Conservation (phyloP, 148 eudicot species). For the Beta vulgaris region DNA sequence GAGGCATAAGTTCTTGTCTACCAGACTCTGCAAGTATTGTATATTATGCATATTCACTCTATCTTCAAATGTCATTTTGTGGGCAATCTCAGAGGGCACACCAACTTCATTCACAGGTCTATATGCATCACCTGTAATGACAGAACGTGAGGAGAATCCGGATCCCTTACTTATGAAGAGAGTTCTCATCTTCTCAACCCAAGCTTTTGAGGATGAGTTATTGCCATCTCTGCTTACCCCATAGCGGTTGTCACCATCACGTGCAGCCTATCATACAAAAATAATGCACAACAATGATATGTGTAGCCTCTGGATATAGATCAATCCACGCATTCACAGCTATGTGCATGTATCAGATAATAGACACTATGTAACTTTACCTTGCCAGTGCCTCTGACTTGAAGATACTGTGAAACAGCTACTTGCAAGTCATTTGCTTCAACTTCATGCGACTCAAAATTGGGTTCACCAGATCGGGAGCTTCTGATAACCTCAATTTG, state of each 20-base stretch:
- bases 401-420: constrained; percentile 76
- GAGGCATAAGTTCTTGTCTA: constrained; percentile 77
- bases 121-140: constrained; percentile 87
- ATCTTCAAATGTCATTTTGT: constrained; percentile 79
- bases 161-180: constrained; percentile 89
- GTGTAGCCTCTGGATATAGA: not conserved
- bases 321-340: not conserved
- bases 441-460: constrained; percentile 84
- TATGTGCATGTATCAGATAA: not conserved
- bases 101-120: constrained; percentile 83
- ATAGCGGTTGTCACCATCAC: constrained; percentile 61
- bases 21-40: constrained; percentile 61
- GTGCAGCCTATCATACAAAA: constrained; percentile 53
- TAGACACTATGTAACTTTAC: constrained; percentile 31
- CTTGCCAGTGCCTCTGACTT: constrained; percentile 81
- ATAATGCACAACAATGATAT: not conserved
- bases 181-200: constrained; percentile 96
- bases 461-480: constrained; percentile 82
- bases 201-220: constrained; percentile 72
- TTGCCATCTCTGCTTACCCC: constrained; percentile 53
- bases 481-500: constrained; percentile 77
- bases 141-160: constrained; percentile 93
- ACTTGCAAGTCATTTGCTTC: constrained; percentile 85
- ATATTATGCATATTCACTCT: constrained; percentile 76
- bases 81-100: constrained; percentile 84